These are phyloP conservation scores for Vigna nakashimae DNA, from an alignment of 306 rosid species.

Conservation along the genomic window DNA sequence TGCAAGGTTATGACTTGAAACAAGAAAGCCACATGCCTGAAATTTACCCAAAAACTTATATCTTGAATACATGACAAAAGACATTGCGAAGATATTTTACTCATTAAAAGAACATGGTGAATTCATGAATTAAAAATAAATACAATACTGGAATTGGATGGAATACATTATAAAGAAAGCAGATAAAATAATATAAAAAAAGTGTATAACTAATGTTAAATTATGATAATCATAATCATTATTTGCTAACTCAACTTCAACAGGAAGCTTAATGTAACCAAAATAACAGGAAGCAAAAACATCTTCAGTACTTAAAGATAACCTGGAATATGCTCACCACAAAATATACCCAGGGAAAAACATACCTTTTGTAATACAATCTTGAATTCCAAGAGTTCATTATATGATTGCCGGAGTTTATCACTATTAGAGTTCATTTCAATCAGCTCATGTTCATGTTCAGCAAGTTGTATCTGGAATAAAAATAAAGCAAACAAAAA, in stretches of 20 bases:
- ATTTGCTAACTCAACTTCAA: slow-evolving; percentile 28
- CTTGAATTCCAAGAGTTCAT: slow-evolving; percentile 97
- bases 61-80: slow-evolving; percentile 32
- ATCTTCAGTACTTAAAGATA: slow-evolving; percentile 15
- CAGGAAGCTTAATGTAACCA: slow-evolving; percentile 21
- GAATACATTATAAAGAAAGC: slow-evolving; percentile 16
- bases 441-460: slow-evolving; percentile 92
- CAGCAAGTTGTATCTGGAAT: slow-evolving; percentile 86
- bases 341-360: slow-evolving; percentile 18
- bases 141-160: slow-evolving; percentile 24
- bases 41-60: slow-evolving; percentile 41
- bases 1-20: slow-evolving; percentile 66
- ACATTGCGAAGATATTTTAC: slow-evolving; percentile 21
- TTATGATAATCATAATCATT: slow-evolving; percentile 30
- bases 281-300: slow-evolving; percentile 21
- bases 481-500: slow-evolving; percentile 35
- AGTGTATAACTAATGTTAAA: slow-evolving; percentile 24
- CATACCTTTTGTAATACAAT: slow-evolving; percentile 92
- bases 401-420: slow-evolving; percentile 86
- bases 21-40: slow-evolving; percentile 91
- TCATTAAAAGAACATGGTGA: slow-evolving; percentile 23
- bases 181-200: slow-evolving; percentile 10
- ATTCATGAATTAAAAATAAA: slow-evolving; percentile 12
- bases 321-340: slow-evolving; percentile 38
- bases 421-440: slow-evolving; percentile 95